Evolutionary conservation across 2,329 filamentous ascomycete species (phyloP), one percentile per base, ranked within the genome.

Genomic region (Xylaria sp.): DNA sequence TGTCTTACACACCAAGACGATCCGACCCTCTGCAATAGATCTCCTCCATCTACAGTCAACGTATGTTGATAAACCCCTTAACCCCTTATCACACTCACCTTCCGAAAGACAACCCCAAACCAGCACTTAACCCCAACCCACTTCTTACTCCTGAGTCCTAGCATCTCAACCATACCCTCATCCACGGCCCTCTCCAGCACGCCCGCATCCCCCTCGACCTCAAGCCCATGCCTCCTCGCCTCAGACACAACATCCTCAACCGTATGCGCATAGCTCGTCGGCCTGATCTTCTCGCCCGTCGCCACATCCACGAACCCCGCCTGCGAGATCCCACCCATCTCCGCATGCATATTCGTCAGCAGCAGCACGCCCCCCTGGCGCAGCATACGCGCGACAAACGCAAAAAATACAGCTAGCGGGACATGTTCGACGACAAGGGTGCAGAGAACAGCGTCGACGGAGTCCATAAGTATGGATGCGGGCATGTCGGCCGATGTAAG

Each of bases 281-380:
- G 83, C 52, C 83, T 74, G 13, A 89, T 78, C 74, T 88, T 88
- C 52, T 77, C 74, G 3, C 79, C 80, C 1, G 78, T 78, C 16
- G 71, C 72, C 5, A 70, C 70, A 68, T 84, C 82, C 10, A 83
- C 75, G 66, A 89, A 88, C 0, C 86, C 85, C 0, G 85, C 85
- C 67, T 85, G 83, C 30, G 79, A 81, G 13, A 79, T 75, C 11
- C 63, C 63, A 1, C 84, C 85, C 84, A 88, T 88, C 2, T 87
- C 81, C 1, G 78, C 72, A 69, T 89, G 86, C 86, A 89, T 89
- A 66, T 88, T 88, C 0, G 84, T 88, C n/a, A 88, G 67, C 8
- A 88, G 73, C 4, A 86, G 72, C 52, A 79, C 71, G 0, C 80
- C 84, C 0, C 77, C 77, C 0, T 74, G 72, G 4, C 76, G 72